These are phyloP conservation scores for Plantago ovata DNA, from an alignment of 257 asterid genomes.

Conservation along the genomic window DNA sequence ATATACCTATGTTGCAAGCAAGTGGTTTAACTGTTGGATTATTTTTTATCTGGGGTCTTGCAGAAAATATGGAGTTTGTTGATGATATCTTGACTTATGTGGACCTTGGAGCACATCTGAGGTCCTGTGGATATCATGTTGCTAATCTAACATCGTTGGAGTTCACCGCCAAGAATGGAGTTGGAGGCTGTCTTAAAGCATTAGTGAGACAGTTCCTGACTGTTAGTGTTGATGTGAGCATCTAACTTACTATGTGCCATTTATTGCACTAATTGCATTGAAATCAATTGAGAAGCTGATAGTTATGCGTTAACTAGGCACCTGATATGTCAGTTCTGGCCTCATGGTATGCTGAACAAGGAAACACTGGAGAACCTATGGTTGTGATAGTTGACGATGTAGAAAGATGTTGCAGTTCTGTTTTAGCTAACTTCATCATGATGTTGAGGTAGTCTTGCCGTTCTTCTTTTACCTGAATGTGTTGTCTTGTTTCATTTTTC, in stretches of 20 bases:
- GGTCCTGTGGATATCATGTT: slow-evolving; percentile 58
- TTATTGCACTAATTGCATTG: not conserved
- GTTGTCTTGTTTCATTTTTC: no score
- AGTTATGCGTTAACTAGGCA: slow-evolving; percentile 43
- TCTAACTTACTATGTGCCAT: slow-evolving; percentile 12
- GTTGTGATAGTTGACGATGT: slow-evolving; percentile 75
- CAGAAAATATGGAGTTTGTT: slow-evolving; percentile 83
- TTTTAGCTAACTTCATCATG: slow-evolving; percentile 73
- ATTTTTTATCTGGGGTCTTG: slow-evolving; percentile 16
- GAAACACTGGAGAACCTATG: slow-evolving; percentile 53
- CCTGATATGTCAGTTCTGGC: slow-evolving; percentile 84
- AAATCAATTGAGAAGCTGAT: slow-evolving; percentile 18
- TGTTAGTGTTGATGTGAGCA: slow-evolving; percentile 59
- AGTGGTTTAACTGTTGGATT: slow-evolving; percentile 3
- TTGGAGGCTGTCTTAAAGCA: slow-evolving; percentile 78
- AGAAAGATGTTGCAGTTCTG: slow-evolving; percentile 77
- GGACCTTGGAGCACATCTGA: slow-evolving; percentile 68
- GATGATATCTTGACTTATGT: slow-evolving; percentile 76
- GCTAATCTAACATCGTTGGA: slow-evolving; percentile 79
- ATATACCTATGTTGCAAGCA: not conserved
- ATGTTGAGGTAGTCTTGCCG: slow-evolving; percentile 61
- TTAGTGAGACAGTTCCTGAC: slow-evolving; percentile 63
- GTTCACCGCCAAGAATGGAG: slow-evolving; percentile 67
- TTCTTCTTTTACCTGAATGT: not conserved
- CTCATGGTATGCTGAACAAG: slow-evolving; percentile 77